phyloP scores from a whole-genome alignment of 2,329 filamentous ascomycete species.

The Aspergillus uvarum region DNA sequence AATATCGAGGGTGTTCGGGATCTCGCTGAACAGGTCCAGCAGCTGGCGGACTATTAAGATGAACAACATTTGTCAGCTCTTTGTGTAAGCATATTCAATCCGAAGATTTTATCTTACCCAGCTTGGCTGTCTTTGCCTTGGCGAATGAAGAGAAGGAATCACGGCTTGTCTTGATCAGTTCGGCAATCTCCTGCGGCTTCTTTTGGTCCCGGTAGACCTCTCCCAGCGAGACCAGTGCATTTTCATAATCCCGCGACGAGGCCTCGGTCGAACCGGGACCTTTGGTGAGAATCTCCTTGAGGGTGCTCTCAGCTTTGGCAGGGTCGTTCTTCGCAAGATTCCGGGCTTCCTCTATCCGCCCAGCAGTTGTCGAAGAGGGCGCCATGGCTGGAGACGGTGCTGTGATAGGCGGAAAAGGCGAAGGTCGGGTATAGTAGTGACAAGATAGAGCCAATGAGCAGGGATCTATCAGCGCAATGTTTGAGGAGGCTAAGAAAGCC shows the following conservation, averaged over 20 bases:
- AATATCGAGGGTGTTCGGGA: slow-evolving; percentile 90
- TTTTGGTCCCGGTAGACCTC: slow-evolving; percentile 84
- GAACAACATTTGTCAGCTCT: slow-evolving; percentile 4
- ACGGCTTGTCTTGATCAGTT: slow-evolving; percentile 85
- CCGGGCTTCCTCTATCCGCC: slow-evolving; percentile 84
- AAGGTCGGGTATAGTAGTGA: slow-evolving; percentile 13
- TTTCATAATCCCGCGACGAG: slow-evolving; percentile 87
- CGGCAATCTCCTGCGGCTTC: slow-evolving; percentile 79
- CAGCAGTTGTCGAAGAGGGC: slow-evolving; percentile 51
- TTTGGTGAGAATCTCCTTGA: slow-evolving; percentile 85
- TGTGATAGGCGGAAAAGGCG: slow-evolving; percentile 10
- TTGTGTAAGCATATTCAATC: background rate
- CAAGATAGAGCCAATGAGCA: background rate
- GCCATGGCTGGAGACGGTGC: slow-evolving; percentile 44
- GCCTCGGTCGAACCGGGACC: slow-evolving; percentile 81
- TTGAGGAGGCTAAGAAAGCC: background rate
- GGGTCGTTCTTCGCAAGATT: slow-evolving; percentile 78
- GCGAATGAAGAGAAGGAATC: slow-evolving; percentile 93
- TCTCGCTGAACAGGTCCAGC: slow-evolving; percentile 89
- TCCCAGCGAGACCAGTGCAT: slow-evolving; percentile 80
- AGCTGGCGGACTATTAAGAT: slow-evolving; percentile 76
- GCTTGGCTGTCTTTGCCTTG: slow-evolving; percentile 97
- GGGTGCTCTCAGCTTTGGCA: slow-evolving; percentile 79
- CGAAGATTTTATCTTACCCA: slow-evolving; percentile 62
- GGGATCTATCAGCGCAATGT: background rate